phyloP scores from a whole-genome alignment of 2,329 filamentous ascomycete genomes.

The Aspergillus puulaauensis region DNA sequence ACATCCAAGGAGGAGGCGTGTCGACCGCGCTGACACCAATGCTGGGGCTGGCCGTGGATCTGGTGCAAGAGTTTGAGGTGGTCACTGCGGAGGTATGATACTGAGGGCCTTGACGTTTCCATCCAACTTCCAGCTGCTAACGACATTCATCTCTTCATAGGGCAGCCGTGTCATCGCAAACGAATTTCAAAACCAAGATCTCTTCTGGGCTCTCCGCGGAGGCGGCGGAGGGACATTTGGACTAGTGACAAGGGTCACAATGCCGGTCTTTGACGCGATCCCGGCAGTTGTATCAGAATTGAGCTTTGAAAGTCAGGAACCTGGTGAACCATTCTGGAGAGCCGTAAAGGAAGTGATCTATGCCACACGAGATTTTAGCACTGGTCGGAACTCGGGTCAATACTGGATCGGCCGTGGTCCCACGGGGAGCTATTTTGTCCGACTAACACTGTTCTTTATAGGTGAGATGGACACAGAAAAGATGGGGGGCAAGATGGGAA shows the following conservation, averaged over 20 bases:
- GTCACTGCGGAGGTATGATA: neutral
- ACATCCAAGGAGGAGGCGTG: neutral
- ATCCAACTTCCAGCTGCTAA: neutral
- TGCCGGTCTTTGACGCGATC: neutral
- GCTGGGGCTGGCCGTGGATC: neutral
- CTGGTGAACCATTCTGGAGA: no score
- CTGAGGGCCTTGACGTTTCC: no score
- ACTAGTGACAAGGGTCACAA: slow-evolving; percentile 17
- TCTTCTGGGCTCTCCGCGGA: slow-evolving; percentile 24
- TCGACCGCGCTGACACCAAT: neutral
- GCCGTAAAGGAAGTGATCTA: no score
- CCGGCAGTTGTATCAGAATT: neutral
- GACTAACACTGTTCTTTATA: no score
- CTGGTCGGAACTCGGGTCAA: no score
- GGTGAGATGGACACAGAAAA: no score
- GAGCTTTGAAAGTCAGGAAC: no score
- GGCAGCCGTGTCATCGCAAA: slow-evolving; percentile 8
- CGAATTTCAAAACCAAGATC: slow-evolving; percentile 19
- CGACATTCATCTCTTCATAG: neutral
- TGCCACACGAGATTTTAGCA: no score
- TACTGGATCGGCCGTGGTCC: no score
- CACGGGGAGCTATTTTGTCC: no score
- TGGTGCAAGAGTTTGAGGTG: neutral
- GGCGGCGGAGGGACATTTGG: slow-evolving; percentile 21
- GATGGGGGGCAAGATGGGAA: no score